These are phyloP conservation scores for Torulaspora globosa DNA, from an alignment of 1,139 yeast species.

Conservation along the genomic window DNA sequence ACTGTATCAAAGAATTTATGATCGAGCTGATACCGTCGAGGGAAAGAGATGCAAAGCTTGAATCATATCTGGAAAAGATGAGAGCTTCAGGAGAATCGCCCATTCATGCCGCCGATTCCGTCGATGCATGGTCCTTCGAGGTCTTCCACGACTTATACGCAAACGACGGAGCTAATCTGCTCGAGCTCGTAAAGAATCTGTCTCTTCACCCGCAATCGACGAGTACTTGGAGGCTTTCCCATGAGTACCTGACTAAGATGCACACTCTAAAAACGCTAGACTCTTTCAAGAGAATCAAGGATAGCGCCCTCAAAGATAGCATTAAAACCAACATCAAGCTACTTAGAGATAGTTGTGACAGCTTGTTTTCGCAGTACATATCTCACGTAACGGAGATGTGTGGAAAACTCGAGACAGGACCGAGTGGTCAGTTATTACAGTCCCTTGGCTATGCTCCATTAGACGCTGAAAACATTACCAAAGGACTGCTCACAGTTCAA, in stretches of 20 bases:
- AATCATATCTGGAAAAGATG: constrained; percentile 5
- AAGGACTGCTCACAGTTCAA: constrained; percentile 19
- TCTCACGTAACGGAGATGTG: constrained; percentile 10
- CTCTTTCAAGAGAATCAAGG: constrained; percentile 31
- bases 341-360: constrained; percentile 27
- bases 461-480: constrained; percentile 9
- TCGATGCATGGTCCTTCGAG: constrained; percentile 25
- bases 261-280: constrained; percentile 37
- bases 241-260: constrained; percentile 26
- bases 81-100: neutral
- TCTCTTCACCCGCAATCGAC: constrained; percentile 2
- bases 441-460: constrained; percentile 15
- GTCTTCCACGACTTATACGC: constrained; percentile 23
- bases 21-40: constrained; percentile 23
- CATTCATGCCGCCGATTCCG: constrained; percentile 9
- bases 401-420: constrained; percentile 9
- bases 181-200: constrained; percentile 6
- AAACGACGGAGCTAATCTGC: constrained; percentile 16
- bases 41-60: constrained; percentile 16
- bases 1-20: constrained; percentile 26
- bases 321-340: constrained; percentile 21
- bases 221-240: constrained; percentile 25
- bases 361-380: constrained; percentile 14
- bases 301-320: constrained; percentile 16
- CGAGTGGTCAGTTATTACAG: constrained; percentile 9